Percentiles rank a stretch among this genome's conserved stretches.
phyloP scores from a whole-genome alignment of 225 moss, liverwort and hornwort species.

The Straminergon stramineum region DNA sequence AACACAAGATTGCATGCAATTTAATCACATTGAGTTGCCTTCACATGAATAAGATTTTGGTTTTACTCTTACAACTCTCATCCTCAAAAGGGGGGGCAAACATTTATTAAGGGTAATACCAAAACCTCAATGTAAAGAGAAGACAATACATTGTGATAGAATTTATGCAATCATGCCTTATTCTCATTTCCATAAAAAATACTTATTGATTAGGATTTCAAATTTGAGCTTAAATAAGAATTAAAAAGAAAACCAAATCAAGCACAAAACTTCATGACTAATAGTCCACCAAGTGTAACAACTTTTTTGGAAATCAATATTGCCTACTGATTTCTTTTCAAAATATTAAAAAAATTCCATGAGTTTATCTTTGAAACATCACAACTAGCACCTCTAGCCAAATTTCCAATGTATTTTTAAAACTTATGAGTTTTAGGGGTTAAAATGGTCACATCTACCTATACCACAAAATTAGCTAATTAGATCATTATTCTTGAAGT shows the following conservation, averaged over 20 bases:
- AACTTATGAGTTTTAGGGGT: background rate
- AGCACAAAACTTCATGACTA: background rate
- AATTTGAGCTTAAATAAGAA: background rate
- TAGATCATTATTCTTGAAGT: background rate
- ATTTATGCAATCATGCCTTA: background rate
- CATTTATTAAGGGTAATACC: background rate
- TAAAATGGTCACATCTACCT: background rate
- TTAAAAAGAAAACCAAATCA: background rate
- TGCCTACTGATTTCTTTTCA: background rate
- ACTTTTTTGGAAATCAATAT: background rate
- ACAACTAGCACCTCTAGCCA: background rate
- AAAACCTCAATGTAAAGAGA: background rate
- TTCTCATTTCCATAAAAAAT: background rate
- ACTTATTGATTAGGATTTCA: background rate
- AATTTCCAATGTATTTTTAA: background rate
- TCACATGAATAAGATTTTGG: background rate
- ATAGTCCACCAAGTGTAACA: background rate
- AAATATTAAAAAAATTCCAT: background rate
- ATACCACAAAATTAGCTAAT: background rate
- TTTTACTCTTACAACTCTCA: background rate
- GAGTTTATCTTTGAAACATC: too few relatives aligned
- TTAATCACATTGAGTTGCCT: background rate
- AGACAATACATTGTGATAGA: background rate
- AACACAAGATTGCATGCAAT: background rate
- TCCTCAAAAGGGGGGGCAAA: fast-evolving